Conservation (phyloP, 805 yeast species). For the Saturnispora zaruensis region DNA sequence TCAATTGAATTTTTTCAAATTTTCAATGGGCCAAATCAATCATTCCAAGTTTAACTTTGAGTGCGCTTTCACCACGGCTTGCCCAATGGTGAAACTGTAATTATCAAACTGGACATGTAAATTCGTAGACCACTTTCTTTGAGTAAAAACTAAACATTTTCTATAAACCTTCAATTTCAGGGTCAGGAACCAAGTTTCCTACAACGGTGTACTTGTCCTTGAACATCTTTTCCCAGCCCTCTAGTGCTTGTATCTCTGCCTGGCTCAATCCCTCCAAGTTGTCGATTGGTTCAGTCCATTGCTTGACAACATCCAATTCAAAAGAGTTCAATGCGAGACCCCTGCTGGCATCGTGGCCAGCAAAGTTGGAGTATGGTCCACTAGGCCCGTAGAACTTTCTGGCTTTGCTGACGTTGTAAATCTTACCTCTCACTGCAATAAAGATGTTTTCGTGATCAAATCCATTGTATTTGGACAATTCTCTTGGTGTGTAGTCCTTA, state of each 20-base stretch:
- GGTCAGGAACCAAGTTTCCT: conserved; percentile 54
- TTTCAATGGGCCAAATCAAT: conserved; percentile 41
- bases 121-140: neutral
- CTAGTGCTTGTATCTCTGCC: conserved; percentile 57
- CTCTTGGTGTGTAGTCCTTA: conserved; percentile 59
- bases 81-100: conserved; percentile 32
- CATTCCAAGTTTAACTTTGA: conserved; percentile 40
- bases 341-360: conserved; percentile 92
- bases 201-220: conserved; percentile 71
- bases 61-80: conserved; percentile 42
- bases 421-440: conserved; percentile 77
- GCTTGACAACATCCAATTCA: conserved; percentile 55
- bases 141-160: neutral
- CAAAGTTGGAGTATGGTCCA: conserved; percentile 90
- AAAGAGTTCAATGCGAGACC: conserved; percentile 87
- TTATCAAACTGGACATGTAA: conserved; percentile 29
- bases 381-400: conserved; percentile 90
- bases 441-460: conserved; percentile 70
- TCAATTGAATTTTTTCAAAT: conserved; percentile 3
- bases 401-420: conserved; percentile 75
- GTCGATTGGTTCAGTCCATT: conserved; percentile 74
- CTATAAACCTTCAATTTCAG: conserved; percentile 8
- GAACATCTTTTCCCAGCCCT: conserved; percentile 82
- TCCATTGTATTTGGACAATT: conserved; percentile 73
- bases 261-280: conserved; percentile 48